These are phyloP conservation scores for Myxozyma melibiosi DNA, from an alignment of 805 yeast genomes.

Conservation along the genomic window DNA sequence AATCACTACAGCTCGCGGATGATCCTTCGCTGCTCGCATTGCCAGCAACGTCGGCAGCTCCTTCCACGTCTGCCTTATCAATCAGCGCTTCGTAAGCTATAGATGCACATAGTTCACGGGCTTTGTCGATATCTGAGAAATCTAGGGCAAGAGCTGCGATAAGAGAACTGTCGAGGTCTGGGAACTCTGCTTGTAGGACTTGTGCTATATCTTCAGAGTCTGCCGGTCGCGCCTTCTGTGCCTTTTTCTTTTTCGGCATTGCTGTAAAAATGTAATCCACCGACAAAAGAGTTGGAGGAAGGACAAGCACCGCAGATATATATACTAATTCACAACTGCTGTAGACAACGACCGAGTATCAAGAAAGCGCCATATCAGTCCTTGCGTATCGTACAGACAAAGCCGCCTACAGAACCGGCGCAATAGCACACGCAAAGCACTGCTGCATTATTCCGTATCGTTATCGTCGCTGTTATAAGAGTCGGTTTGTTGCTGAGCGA, in stretches of 20 bases:
- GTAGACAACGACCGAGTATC: neutral
- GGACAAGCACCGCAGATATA: neutral
- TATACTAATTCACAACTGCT: neutral
- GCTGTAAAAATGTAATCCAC: neutral
- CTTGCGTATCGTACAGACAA: neutral
- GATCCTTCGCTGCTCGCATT: too few relatives aligned
- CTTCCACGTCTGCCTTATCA: conserved; percentile 10
- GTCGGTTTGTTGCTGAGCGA: too few relatives aligned
- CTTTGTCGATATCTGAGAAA: neutral
- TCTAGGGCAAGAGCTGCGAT: conserved; percentile 25
- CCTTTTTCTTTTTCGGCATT: neutral
- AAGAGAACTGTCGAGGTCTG: conserved; percentile 22
- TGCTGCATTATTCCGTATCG: too few relatives aligned
- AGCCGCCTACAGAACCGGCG: too few relatives aligned
- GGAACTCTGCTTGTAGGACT: conserved; percentile 16
- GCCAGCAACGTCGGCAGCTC: neutral
- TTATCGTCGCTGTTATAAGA: too few relatives aligned
- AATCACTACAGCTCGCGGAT: too few relatives aligned
- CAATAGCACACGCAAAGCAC: too few relatives aligned
- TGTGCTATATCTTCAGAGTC: neutral
- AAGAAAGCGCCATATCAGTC: neutral
- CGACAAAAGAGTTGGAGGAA: too few relatives aligned
- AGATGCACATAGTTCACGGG: conserved; percentile 11
- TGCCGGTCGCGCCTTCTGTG: neutral
- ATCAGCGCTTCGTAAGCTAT: conserved; percentile 14